Conservation (phyloP, 768 basidiomycete species). For the Lactifluus volemus region DNA sequence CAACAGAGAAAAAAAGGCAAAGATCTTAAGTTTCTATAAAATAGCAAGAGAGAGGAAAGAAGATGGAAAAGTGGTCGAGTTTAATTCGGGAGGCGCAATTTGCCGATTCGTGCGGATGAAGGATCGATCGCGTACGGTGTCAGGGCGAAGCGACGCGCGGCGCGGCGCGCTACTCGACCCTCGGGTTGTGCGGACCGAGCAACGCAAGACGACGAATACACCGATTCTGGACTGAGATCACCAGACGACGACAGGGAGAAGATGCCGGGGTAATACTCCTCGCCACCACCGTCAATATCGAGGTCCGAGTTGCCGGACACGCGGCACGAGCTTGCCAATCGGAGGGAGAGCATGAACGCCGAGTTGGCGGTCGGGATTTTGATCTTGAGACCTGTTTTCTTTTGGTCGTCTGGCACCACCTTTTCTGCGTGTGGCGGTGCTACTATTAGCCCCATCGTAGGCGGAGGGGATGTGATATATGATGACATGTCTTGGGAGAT, state of each 20-base stretch:
- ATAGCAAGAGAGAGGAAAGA: background rate
- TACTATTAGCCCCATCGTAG: too few species aligned
- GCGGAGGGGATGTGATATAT: background rate
- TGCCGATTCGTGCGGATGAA: background rate
- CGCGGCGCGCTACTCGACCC: background rate
- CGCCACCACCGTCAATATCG: background rate
- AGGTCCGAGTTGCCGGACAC: background rate
- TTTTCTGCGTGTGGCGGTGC: background rate
- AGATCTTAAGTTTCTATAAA: background rate
- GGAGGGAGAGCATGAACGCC: conserved; percentile 10
- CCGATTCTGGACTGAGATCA: background rate
- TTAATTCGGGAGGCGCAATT: background rate
- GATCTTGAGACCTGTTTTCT: conserved; percentile 14
- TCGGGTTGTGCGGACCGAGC: background rate
- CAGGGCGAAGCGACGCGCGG: background rate
- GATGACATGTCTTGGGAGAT: background rate
- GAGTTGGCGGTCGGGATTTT: conserved; percentile 10
- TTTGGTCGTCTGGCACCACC: background rate
- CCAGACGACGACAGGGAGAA: too few species aligned
- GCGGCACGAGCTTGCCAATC: conserved; percentile 2
- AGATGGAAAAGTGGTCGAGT: background rate
- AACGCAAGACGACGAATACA: background rate
- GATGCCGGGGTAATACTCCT: background rate
- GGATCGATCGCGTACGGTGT: background rate
- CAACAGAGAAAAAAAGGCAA: background rate